Base-by-base conservation (phyloP, 441 rosid genomes). In the Syzygium syzygioides region DNA sequence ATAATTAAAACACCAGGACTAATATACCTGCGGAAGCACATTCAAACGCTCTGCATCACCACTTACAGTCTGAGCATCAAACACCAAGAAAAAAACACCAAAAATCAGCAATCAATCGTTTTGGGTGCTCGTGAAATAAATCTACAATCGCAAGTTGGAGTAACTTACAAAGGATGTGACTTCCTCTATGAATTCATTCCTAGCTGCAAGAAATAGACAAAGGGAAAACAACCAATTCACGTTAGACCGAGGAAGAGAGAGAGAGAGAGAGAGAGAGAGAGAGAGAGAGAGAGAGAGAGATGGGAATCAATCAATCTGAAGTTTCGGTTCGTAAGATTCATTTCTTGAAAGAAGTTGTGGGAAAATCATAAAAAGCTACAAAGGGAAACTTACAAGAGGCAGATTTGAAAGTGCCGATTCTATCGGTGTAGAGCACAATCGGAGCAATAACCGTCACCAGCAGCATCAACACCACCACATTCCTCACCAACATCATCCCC, bases 381-480 rank as follows among this genome's bases (percentile, higher is more conserved):
- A 57, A 34, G 57, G 45, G 8, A 41, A 85, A 89, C 91, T 56
- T 88, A 95, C 94, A 92, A 23, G 94, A 92, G 50, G 95, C 90
- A 87, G 92, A 86, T 30, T 87, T 91, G 92, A 92, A 92, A 87
- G 97, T 45, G 87, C 93, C 85, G 88, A 92, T 88, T 32, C 93
- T 88, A 79, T 94, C 94, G 60, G 94, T 91, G 93, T 94, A 95
- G 89, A 96, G 93, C 66, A 95, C 45, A 87, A 96, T 93, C 50
- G 98, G 99, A 89, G 99, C 94, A 32, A 93, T 87, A 3, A 96
- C 98, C 25, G 99, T 95, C 57, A 94, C 87, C 71, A 93, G 88
- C 4, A 96, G 92, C 94, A 96, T 89, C 86, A 91, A 89, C 76
- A 94, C 88, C 85, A 96, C 99, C 89, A 94, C 87, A 90, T 93